Evolutionary conservation across 495 filamentous ascomycete species (phyloP), one percentile per base, ranked within the genome.

Genomic region (Penicillium manginii): DNA sequence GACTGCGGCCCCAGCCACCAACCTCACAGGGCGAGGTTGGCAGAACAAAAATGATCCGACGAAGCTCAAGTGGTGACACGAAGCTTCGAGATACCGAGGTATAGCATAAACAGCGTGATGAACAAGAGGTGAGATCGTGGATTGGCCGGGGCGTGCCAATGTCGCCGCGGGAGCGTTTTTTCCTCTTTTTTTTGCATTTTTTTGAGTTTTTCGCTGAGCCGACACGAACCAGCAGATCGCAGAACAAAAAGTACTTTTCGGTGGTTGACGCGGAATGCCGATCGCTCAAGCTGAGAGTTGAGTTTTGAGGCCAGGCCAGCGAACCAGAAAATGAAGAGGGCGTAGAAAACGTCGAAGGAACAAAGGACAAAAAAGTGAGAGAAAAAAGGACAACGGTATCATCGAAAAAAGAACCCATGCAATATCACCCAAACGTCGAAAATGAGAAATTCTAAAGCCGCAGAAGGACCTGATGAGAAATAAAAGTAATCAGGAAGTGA

Each of bases 211-310:
- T 65, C 63, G 68, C 68, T 65, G 57, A 53, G 57, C 59, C 61
- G 59, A 71, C 66, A 60, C 55, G 63, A 69, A 66, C 50, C 54
- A 67, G 64, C 63, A 64, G 54, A 61, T 55, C 59, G 66, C 67
- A 68, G 65, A 68, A 69, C 63, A 71, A 62, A 57, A 68, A 58
- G 62, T 63, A 74, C 71, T 75, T 77, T 76, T 75, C 62, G 60
- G 65, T 65, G 62, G 45, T 47, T 52, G 65, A 70, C 57, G 64
- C 61, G 62, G 54, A 57, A 60, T 64, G 60, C 62, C 62, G 61
- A 57, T 63, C 54, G 61, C 55, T 65, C 62, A 50, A 47, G 40
- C 2, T 47, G 19, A 37, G 68, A 68, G 54, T 62, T 51, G 56
- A 66, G 62, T 54, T 58, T 57, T 53, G n/a, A n/a, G n/a, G n/a